A percentile compares a stretch with the other conserved stretches of the same genome.
Conservation (phyloP, 768 basidiomycete genomes). For the Tremella mesenterica region DNA sequence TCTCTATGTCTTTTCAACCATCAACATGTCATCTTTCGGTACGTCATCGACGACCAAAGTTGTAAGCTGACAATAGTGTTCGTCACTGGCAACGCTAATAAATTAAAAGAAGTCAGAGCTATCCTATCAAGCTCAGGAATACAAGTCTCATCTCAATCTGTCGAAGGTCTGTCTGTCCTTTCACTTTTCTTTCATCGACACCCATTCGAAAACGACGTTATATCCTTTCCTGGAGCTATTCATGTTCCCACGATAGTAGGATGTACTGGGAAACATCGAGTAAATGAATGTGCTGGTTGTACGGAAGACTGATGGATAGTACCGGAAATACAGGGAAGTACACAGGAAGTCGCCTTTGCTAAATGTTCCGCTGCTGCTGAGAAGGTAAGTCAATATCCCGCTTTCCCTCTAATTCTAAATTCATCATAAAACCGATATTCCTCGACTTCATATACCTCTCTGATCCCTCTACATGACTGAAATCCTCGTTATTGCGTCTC, state of each 20-base stretch:
- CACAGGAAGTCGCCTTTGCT: conserved; percentile 74
- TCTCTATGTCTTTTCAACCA: no score
- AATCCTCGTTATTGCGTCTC: not conserved
- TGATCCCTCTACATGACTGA: not conserved
- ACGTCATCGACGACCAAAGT: not conserved
- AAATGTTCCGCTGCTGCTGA: conserved; percentile 83
- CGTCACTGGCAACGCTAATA: conserved; percentile 90
- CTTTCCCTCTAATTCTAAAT: not conserved
- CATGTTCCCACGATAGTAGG: no score
- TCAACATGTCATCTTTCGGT: conserved; percentile 29
- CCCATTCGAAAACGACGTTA: not conserved
- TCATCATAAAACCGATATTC: no score
- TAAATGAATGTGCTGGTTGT: no score
- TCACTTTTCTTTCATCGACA: not conserved
- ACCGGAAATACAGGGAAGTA: conserved; percentile 88
- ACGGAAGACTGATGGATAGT: conserved; percentile 49
- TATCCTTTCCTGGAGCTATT: not conserved
- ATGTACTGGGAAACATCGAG: no score
- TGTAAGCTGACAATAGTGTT: conserved; percentile 54
- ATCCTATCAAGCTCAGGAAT: conserved; percentile 61
- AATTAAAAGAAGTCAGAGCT: conserved; percentile 74
- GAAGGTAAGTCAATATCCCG: conserved; percentile 49
- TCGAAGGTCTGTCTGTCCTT: conserved; percentile 59
- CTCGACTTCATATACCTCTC: not conserved
- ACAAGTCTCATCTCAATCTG: conserved; percentile 63